Conservation (phyloP, 257 asterid species). For the Osmanthus fragrans region DNA sequence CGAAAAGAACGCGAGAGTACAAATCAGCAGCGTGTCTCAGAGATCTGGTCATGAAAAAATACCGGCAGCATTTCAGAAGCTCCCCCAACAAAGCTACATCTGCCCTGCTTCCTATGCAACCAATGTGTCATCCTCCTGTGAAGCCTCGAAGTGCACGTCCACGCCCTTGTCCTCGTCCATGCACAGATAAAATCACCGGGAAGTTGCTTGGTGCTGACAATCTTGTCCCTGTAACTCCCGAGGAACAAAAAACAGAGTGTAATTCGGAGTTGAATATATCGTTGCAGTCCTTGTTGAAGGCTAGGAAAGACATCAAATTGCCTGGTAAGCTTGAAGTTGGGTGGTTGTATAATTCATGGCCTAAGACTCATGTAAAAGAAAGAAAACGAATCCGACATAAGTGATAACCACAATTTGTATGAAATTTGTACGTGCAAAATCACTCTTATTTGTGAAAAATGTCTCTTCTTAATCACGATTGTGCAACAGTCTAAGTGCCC, state of each 20-base stretch:
- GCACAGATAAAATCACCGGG: slow-evolving; percentile 30
- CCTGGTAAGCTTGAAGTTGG: slow-evolving; percentile 38
- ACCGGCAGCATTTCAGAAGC: slow-evolving; percentile 46
- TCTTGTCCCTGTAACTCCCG: slow-evolving; percentile 4
- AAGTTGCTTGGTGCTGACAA: slow-evolving; percentile 25
- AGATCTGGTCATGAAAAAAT: slow-evolving; percentile 53
- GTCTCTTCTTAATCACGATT: no score
- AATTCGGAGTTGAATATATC: slow-evolving; percentile 30
- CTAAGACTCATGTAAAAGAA: slow-evolving; percentile 39
- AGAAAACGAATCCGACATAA: slow-evolving; percentile 41
- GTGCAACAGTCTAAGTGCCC: no score
- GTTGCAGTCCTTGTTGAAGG: slow-evolving; percentile 28
- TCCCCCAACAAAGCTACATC: slow-evolving; percentile 46
- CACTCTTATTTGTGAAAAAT: not conserved
- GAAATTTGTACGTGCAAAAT: not conserved
- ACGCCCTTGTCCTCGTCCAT: slow-evolving; percentile 54
- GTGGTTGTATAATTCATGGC: slow-evolving; percentile 26
- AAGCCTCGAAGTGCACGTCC: slow-evolving; percentile 79
- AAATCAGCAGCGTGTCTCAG: slow-evolving; percentile 72
- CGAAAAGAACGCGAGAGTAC: slow-evolving; percentile 76
- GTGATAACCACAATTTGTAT: slow-evolving; percentile 25
- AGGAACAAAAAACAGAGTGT: slow-evolving; percentile 24
- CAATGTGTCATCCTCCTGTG: slow-evolving; percentile 65
- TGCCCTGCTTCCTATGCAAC: slow-evolving; percentile 35
- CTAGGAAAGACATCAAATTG: slow-evolving; percentile 47